phyloP scores from a whole-genome alignment of 257 asterid genomes.

The Solanum lignicaule region DNA sequence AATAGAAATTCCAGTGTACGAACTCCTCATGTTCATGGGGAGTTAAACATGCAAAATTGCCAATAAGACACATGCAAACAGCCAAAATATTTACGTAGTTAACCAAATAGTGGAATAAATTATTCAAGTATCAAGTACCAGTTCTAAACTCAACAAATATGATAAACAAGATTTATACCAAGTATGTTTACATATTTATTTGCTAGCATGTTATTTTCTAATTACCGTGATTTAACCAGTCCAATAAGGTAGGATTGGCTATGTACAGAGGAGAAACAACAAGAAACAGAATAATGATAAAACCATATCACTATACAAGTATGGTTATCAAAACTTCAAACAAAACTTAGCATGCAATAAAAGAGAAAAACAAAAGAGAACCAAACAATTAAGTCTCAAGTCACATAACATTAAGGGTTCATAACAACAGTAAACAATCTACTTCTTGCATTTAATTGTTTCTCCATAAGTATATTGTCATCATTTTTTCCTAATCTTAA shows the following conservation, averaged over 20 bases:
- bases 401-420: background rate
- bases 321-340: background rate
- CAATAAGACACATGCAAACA: background rate
- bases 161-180: background rate
- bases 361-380: background rate
- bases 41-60: background rate
- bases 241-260: background rate
- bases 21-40: background rate
- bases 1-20: background rate
- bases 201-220: background rate
- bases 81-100: background rate
- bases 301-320: background rate
- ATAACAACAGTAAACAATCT: background rate
- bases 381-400: background rate
- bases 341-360: background rate
- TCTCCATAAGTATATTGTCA: background rate
- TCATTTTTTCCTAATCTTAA: background rate
- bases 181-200: background rate
- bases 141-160: background rate
- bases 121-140: background rate
- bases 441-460: background rate
- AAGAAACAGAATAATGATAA: background rate
- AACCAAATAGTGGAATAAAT: background rate
- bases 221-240: background rate
- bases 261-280: background rate